phyloP scores from a whole-genome alignment of 1,284 basidiomycete genomes.

The Xanthoconium separans region DNA sequence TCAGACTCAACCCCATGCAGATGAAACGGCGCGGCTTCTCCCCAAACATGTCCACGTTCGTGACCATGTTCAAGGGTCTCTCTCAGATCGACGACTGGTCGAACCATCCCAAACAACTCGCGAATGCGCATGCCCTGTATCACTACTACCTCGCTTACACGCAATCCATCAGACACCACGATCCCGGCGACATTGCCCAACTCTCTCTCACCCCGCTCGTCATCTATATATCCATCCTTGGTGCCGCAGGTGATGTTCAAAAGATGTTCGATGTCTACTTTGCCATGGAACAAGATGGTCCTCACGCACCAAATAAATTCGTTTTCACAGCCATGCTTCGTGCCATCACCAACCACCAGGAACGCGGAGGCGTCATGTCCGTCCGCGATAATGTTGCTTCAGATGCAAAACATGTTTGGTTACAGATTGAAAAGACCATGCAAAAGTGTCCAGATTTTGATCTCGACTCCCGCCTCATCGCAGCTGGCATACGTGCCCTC shows the following conservation, averaged over 20 bases:
- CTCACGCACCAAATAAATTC: slow-evolving; percentile 51
- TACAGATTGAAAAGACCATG: slow-evolving; percentile 51
- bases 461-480: slow-evolving; percentile 53
- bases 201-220: slow-evolving; percentile 48
- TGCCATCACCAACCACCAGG: slow-evolving; percentile 40
- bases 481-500: slow-evolving; percentile 51
- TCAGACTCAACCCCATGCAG: slow-evolving; percentile 37
- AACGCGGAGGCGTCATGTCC: slow-evolving; percentile 18
- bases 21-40: slow-evolving; percentile 78
- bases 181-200: slow-evolving; percentile 43
- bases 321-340: slow-evolving; percentile 64
- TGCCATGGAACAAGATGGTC: slow-evolving; percentile 55
- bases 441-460: slow-evolving; percentile 43
- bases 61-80: slow-evolving; percentile 62
- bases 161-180: slow-evolving; percentile 44
- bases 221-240: slow-evolving; percentile 63
- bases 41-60: slow-evolving; percentile 63
- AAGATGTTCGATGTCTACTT: slow-evolving; percentile 74
- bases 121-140: slow-evolving; percentile 58
- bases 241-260: slow-evolving; percentile 53
- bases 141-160: slow-evolving; percentile 51
- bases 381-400: slow-evolving; percentile 32
- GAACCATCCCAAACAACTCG: slow-evolving; percentile 53
- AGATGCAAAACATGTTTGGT: slow-evolving; percentile 70
- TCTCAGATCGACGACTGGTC: slow-evolving; percentile 59